Evolutionary conservation across 2,329 filamentous ascomycete species (phyloP).

Genomic region (Grosmannia serpens): DNA sequence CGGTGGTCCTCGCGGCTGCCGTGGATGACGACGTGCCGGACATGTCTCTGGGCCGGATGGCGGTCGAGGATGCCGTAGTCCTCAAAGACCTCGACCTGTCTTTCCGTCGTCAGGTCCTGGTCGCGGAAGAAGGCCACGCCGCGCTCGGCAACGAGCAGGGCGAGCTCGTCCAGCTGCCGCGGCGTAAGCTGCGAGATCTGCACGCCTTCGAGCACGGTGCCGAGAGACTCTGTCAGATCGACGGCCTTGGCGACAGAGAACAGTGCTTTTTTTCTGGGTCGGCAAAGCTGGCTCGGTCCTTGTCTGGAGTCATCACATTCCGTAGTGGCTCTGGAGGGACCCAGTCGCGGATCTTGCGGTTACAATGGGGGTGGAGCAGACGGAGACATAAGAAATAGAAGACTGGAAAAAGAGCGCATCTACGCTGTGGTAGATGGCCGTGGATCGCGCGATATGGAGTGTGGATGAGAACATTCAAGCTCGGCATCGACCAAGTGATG

Average conservation of each 20-base stretch:
- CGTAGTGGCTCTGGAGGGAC: conserved; percentile 27
- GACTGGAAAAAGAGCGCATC: too few relatives aligned
- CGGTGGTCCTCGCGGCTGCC: conserved; percentile 34
- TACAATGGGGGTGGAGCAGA: conserved; percentile 34
- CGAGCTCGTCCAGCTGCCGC: conserved; percentile 37
- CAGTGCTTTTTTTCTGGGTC: conserved; percentile 32
- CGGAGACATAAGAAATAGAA: conserved; percentile 24
- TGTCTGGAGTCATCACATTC: conserved; percentile 18
- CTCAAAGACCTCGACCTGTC: conserved; percentile 32
- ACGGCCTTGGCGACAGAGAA: conserved; percentile 23
- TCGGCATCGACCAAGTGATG: too few relatives aligned
- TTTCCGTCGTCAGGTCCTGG: conserved; percentile 32
- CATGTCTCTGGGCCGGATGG: conserved; percentile 33
- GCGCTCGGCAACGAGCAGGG: conserved; percentile 32
- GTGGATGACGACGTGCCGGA: conserved; percentile 30
- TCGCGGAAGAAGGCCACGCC: conserved; percentile 36
- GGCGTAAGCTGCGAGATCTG: conserved; percentile 33
- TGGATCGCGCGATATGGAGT: too few relatives aligned
- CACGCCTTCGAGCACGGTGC: conserved; percentile 23
- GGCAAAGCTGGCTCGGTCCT: conserved; percentile 28
- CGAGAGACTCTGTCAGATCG: conserved; percentile 32
- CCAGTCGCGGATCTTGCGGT: conserved; percentile 30
- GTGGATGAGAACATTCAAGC: too few relatives aligned
- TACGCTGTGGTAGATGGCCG: too few relatives aligned
- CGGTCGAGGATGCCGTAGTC: conserved; percentile 36